Evolutionary conservation across 2,329 filamentous ascomycete species (phyloP).

Genomic region (Alternaria dauci): DNA sequence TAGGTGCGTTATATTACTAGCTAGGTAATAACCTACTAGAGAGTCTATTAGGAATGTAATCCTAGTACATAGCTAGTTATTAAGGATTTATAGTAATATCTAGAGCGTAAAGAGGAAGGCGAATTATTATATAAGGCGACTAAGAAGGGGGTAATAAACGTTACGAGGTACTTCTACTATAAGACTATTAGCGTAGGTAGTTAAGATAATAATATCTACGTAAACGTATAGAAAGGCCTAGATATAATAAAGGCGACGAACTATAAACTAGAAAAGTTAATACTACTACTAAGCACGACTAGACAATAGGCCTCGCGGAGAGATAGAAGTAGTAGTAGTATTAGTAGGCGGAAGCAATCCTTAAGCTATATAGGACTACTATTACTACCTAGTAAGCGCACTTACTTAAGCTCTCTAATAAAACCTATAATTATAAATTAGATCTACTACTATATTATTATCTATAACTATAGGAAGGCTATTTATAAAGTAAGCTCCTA

Average conservation of each 20-base stretch:
- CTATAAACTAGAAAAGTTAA: not conserved
- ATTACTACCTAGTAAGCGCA: no score
- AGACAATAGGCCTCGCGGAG: conserved; percentile 23
- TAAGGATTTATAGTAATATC: conserved; percentile 58
- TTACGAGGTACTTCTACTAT: conserved; percentile 21
- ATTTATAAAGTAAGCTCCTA: no score
- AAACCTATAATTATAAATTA: no score
- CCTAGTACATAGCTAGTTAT: conserved; percentile 50
- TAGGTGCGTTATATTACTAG: not conserved
- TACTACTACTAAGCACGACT: conserved; percentile 6
- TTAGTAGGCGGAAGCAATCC: not conserved
- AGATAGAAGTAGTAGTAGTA: conserved; percentile 10
- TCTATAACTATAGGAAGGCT: no score
- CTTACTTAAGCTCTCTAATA: no score
- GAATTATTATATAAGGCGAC: conserved; percentile 51
- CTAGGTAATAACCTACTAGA: not conserved
- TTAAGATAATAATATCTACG: conserved; percentile 8
- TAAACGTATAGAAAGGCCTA: conserved; percentile 19
- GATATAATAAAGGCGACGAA: conserved; percentile 1
- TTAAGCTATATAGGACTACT: not conserved
- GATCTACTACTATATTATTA: no score
- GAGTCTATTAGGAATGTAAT: not conserved
- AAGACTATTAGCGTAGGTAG: conserved; percentile 14
- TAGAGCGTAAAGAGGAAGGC: conserved; percentile 55
- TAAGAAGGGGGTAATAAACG: conserved; percentile 40